phyloP scores from a whole-genome alignment of 345 rosid genomes.

The Diplotaxis tenuifolia region DNA sequence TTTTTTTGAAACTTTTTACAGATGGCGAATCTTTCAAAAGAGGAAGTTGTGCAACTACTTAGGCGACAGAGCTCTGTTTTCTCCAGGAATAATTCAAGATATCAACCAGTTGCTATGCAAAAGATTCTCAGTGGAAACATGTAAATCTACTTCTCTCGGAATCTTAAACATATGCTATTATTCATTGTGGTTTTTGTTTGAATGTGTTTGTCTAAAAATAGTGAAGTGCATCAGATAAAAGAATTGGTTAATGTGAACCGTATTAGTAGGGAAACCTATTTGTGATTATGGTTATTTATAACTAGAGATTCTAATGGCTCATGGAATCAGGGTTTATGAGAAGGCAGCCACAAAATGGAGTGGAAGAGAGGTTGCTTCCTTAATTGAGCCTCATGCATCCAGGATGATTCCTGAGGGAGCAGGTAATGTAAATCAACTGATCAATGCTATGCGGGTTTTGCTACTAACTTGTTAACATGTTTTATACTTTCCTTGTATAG shows the following conservation, averaged over 20 bases:
- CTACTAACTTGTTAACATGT: neutral
- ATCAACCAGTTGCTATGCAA: conserved; percentile 80
- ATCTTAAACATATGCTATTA: conserved; percentile 6
- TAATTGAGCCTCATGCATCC: conserved; percentile 74
- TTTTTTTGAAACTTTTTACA: conserved; percentile 33
- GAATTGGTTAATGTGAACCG: conserved; percentile 37
- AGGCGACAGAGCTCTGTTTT: conserved; percentile 92
- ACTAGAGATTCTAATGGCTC: conserved; percentile 21
- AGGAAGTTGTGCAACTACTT: conserved; percentile 89
- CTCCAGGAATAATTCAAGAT: conserved; percentile 86
- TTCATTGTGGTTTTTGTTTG: conserved; percentile 2
- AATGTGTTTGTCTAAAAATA: conserved; percentile 4
- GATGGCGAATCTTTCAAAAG: conserved; percentile 74
- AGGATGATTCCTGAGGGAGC: conserved; percentile 53
- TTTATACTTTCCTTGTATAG: conserved; percentile 17
- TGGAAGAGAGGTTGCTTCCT: conserved; percentile 83
- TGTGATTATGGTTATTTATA: neutral
- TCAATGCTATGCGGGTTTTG: conserved; percentile 8
- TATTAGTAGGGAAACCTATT: conserved; percentile 36
- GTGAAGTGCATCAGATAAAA: conserved; percentile 21
- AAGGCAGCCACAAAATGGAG: conserved; percentile 76
- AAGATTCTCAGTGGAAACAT: conserved; percentile 79
- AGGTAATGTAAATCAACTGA: conserved; percentile 38
- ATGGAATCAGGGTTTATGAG: conserved; percentile 59
- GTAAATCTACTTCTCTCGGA: conserved; percentile 48